These are phyloP conservation scores for Paracorniculantispora psalliotae DNA, from an alignment of 2,329 filamentous ascomycete genomes.

Conservation along the genomic window DNA sequence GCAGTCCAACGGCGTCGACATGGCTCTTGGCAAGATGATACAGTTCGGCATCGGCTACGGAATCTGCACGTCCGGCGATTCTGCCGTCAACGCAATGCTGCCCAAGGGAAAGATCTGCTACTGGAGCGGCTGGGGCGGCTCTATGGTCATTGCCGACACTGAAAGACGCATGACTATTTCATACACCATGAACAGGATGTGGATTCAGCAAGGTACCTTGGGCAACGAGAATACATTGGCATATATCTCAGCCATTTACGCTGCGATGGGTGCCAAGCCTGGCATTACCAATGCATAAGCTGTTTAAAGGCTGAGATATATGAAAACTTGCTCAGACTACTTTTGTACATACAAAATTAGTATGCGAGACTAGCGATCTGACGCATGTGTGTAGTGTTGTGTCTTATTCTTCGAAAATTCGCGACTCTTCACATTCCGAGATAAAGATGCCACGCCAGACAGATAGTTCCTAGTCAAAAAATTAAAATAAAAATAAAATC, in stretches of 20 bases:
- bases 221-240: constrained; percentile 6
- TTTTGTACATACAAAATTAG: too few relatives aligned
- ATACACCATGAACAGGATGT: constrained; percentile 44
- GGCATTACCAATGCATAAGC: neutral
- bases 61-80: constrained; percentile 24
- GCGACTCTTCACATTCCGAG: too few relatives aligned
- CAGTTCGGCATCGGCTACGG: constrained; percentile 40
- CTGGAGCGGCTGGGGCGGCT: constrained; percentile 44
- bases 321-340: too few relatives aligned
- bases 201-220: neutral
- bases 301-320: neutral
- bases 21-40: constrained; percentile 29
- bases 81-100: constrained; percentile 23
- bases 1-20: constrained; percentile 36
- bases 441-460: too few relatives aligned
- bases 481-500: too few relatives aligned
- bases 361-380: too few relatives aligned
- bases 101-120: constrained; percentile 27
- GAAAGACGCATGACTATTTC: constrained; percentile 36
- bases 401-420: too few relatives aligned
- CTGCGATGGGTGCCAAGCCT: constrained; percentile 1
- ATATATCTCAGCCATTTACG: constrained; percentile 2
- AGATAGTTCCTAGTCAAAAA: too few relatives aligned
- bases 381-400: too few relatives aligned
- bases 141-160: constrained; percentile 37